Conservation (phyloP, 2,329 filamentous ascomycete species). For the Sclerotinia minor region DNA sequence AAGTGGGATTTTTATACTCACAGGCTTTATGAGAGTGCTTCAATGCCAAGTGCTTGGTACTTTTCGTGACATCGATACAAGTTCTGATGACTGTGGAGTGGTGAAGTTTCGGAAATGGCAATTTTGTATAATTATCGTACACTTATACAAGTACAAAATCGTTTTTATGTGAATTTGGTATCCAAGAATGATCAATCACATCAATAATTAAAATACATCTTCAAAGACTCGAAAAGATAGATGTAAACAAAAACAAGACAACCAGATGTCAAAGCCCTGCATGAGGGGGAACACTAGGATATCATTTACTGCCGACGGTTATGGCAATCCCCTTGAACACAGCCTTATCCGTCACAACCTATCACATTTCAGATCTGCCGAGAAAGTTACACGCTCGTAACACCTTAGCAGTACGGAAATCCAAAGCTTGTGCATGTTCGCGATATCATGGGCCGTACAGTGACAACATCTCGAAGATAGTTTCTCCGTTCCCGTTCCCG, state of each 20-base stretch:
- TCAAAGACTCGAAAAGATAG: neutral
- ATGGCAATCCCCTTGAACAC: neutral
- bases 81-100: neutral
- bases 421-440: neutral
- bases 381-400: neutral
- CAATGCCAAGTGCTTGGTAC: neutral
- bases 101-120: neutral
- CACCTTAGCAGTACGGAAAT: neutral
- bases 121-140: neutral
- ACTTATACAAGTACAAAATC: no score
- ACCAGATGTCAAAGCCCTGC: conserved; percentile 12
- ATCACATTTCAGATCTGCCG: neutral
- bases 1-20: conserved; percentile 11
- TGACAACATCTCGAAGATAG: no score
- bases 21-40: neutral
- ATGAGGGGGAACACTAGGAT: conserved; percentile 5
- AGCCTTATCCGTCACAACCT: neutral
- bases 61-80: neutral
- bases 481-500: no score
- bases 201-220: neutral
- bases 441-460: no score
- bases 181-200: neutral
- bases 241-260: conserved; percentile 22
- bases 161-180: neutral
- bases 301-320: neutral